phyloP scores from a whole-genome alignment of 2,329 filamentous ascomycete species.

The Fusarium anthophilum region DNA sequence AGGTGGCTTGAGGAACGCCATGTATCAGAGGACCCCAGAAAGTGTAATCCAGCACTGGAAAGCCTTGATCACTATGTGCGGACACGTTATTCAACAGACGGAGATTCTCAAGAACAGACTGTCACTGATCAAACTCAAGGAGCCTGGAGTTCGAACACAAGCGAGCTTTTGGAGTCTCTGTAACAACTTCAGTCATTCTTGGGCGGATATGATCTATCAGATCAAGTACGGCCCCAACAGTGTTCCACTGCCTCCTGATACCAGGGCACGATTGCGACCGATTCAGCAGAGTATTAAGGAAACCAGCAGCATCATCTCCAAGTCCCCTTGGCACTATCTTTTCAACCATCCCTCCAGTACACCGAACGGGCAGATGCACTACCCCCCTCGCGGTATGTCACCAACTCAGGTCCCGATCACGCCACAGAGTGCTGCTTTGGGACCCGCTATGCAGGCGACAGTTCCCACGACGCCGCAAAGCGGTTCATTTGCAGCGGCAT shows the following conservation, averaged over 20 bases:
- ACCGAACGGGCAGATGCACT: slow-evolving; percentile 33
- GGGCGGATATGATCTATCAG: slow-evolving; percentile 71
- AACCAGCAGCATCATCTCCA: slow-evolving; percentile 75
- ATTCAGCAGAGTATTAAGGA: slow-evolving; percentile 87
- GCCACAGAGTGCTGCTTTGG: slow-evolving; percentile 87
- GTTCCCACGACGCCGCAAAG: slow-evolving; percentile 77
- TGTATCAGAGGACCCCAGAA: slow-evolving; percentile 67
- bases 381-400: slow-evolving; percentile 42
- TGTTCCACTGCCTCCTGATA: slow-evolving; percentile 69
- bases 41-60: slow-evolving; percentile 73
- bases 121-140: slow-evolving; percentile 83
- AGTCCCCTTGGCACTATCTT: slow-evolving; percentile 66
- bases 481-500: slow-evolving; percentile 63
- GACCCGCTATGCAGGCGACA: slow-evolving; percentile 89
- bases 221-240: slow-evolving; percentile 65
- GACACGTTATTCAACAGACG: slow-evolving; percentile 75
- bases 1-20: slow-evolving; percentile 69
- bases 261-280: slow-evolving; percentile 78
- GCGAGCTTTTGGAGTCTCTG: slow-evolving; percentile 74
- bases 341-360: slow-evolving; percentile 32
- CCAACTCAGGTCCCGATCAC: slow-evolving; percentile 72
- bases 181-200: slow-evolving; percentile 77
- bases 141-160: slow-evolving; percentile 76
- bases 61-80: slow-evolving; percentile 75
- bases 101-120: slow-evolving; percentile 78